Evolutionary conservation across 2,329 filamentous ascomycete genomes (phyloP).

Genomic region (Nannizzia gypsea): DNA sequence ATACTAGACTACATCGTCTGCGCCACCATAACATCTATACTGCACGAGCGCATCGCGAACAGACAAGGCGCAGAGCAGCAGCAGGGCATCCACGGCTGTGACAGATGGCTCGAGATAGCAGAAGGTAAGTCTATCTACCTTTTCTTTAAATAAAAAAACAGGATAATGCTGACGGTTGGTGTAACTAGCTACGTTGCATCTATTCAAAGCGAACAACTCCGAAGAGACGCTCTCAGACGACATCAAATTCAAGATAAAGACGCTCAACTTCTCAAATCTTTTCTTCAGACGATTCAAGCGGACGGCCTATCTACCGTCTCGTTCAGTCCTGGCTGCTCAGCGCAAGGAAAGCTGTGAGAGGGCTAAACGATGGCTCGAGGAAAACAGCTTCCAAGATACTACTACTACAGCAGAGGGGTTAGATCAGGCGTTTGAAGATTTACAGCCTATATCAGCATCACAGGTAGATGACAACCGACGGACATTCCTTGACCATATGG

Average conservation of each 20-base stretch:
- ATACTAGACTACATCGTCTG: constrained; percentile 47
- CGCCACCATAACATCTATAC: constrained; percentile 33
- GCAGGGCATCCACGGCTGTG: constrained; percentile 4
- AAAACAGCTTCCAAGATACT: neutral
- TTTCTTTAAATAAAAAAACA: neutral
- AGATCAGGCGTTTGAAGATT: neutral
- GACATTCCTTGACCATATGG: constrained; percentile 20
- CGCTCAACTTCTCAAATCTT: constrained; percentile 38
- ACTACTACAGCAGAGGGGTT: neutral
- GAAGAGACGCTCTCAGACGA: constrained; percentile 26
- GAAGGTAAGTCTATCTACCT: constrained; percentile 19
- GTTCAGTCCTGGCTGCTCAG: constrained; percentile 23
- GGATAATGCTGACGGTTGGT: neutral
- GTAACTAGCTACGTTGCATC: constrained; percentile 19
- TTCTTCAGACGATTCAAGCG: constrained; percentile 33
- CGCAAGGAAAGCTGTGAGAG: constrained; percentile 5
- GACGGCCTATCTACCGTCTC: constrained; percentile 27
- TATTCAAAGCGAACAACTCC: constrained; percentile 33
- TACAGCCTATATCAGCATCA: neutral
- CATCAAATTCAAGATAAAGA: constrained; percentile 37
- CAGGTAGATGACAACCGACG: constrained; percentile 19
- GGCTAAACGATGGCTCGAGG: neutral
- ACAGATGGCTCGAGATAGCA: constrained; percentile 11
- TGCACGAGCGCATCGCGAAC: constrained; percentile 23
- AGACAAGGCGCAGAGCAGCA: neutral